Conservation (phyloP, 2,329 filamentous ascomycete species). For the Phialophora expanda region DNA sequence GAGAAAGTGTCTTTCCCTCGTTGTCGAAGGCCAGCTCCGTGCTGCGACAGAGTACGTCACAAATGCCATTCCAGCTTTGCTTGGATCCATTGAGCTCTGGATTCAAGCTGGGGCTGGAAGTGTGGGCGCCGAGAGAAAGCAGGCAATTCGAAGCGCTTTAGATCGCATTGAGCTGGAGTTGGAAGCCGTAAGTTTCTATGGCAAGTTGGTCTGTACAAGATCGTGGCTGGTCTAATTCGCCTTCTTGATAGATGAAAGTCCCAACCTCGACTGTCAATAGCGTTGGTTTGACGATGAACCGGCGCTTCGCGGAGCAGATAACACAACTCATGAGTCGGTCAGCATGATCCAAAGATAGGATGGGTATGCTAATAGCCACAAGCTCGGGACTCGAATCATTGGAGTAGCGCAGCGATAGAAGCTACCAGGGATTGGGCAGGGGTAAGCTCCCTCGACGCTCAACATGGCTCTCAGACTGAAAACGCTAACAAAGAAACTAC, state of each 20-base stretch:
- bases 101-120: slow-evolving; percentile 17
- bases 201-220: neutral
- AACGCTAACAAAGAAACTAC: neutral
- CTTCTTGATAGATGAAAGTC: slow-evolving; percentile 10
- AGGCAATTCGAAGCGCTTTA: slow-evolving; percentile 12
- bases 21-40: slow-evolving; percentile 17
- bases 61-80: slow-evolving; percentile 20
- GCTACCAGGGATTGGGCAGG: slow-evolving; percentile 11
- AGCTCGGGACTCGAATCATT: slow-evolving; percentile 1
- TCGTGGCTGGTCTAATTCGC: slow-evolving; percentile 9
- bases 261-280: slow-evolving; percentile 10
- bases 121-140: slow-evolving; percentile 19
- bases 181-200: slow-evolving; percentile 14
- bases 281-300: slow-evolving; percentile 5
- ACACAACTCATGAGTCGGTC: slow-evolving; percentile 4
- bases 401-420: slow-evolving; percentile 13
- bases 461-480: neutral
- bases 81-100: slow-evolving; percentile 24
- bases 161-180: slow-evolving; percentile 11
- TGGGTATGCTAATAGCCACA: neutral
- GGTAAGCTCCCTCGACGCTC: slow-evolving; percentile 2
- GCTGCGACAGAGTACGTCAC: slow-evolving; percentile 16
- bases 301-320: slow-evolving; percentile 9
- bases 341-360: neutral
- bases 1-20: slow-evolving; percentile 19